Evolutionary conservation across 768 basidiomycete genomes (phyloP).

Genomic region (Psilocybe tampanensis): DNA sequence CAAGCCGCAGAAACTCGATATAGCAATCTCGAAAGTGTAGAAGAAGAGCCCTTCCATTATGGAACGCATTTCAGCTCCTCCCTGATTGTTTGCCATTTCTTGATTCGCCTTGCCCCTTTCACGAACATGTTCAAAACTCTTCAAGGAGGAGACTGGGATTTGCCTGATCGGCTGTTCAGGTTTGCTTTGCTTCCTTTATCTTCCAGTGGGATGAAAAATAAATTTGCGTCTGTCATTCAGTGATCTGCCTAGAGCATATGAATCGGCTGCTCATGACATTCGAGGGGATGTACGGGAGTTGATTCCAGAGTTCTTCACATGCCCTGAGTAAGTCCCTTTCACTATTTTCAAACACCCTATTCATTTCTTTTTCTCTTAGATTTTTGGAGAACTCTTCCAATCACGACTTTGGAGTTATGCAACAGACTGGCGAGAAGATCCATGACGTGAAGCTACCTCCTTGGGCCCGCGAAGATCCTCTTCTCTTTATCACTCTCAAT

Average conservation of each 20-base stretch:
- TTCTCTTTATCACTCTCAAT: constrained; percentile 80
- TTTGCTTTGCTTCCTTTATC: constrained; percentile 19
- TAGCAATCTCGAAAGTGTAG: constrained; percentile 72
- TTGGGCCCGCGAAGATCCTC: constrained; percentile 86
- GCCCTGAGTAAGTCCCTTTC: constrained; percentile 62
- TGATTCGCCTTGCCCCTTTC: constrained; percentile 88
- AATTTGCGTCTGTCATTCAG: constrained; percentile 34
- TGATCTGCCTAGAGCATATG: constrained; percentile 79
- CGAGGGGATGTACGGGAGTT: constrained; percentile 93
- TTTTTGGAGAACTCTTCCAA: constrained; percentile 83
- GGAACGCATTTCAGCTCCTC: constrained; percentile 96
- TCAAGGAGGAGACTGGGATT: constrained; percentile 93
- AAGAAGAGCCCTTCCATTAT: constrained; percentile 88
- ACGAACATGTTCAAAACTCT: constrained; percentile 95
- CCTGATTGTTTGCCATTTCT: constrained; percentile 95
- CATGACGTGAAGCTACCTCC: constrained; percentile 88
- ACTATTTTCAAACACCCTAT: not conserved
- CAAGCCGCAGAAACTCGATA: constrained; percentile 81
- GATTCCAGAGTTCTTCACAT: constrained; percentile 87
- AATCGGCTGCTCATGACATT: constrained; percentile 82
- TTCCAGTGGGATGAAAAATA: not conserved
- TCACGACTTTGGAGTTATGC: constrained; percentile 77
- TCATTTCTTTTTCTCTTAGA: constrained; percentile 36
- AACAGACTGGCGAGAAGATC: constrained; percentile 75
- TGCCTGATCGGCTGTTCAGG: constrained; percentile 87